A percentile compares a stretch with the other conserved stretches of the same genome.
These are phyloP conservation scores for Begonia peltatifolia DNA, from an alignment of 306 rosid species.

Conservation along the genomic window DNA sequence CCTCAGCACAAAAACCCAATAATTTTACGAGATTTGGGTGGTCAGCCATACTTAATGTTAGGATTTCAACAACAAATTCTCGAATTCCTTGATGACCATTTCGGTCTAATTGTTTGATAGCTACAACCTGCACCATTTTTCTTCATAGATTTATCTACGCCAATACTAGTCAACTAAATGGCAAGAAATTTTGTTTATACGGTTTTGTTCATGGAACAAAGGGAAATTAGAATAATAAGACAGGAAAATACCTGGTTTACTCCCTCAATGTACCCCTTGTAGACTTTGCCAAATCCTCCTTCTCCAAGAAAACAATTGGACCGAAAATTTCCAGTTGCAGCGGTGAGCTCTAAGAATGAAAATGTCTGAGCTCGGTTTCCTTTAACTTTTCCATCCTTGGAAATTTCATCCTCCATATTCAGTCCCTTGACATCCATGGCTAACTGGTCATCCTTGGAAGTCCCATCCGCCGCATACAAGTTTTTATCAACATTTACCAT, in stretches of 20 bases:
- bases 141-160: too few species aligned
- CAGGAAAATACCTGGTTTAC: constrained; percentile 23
- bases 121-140: constrained; percentile 25
- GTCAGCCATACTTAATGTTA: constrained; percentile 46
- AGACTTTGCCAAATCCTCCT: constrained; percentile 77
- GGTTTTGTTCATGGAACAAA: too few species aligned
- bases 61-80: constrained; percentile 57
- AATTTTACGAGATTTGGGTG: constrained; percentile 59
- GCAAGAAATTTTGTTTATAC: not conserved
- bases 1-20: constrained; percentile 62
- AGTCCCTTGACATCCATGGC: not conserved
- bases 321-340: constrained; percentile 49
- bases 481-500: not conserved
- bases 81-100: constrained; percentile 47
- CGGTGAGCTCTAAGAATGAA: constrained; percentile 46
- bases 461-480: not conserved
- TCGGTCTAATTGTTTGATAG: constrained; percentile 51
- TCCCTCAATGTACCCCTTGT: constrained; percentile 29
- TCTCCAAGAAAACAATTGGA: constrained; percentile 36
- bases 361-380: constrained; percentile 11
- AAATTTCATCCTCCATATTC: constrained; percentile 1
- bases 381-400: not conserved
- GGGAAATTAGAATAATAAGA: constrained; percentile 1
- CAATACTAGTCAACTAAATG: too few species aligned
- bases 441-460: not conserved